phyloP scores from a whole-genome alignment of 805 yeast genomes.

The Zygosaccharomyces pseudorouxii region DNA sequence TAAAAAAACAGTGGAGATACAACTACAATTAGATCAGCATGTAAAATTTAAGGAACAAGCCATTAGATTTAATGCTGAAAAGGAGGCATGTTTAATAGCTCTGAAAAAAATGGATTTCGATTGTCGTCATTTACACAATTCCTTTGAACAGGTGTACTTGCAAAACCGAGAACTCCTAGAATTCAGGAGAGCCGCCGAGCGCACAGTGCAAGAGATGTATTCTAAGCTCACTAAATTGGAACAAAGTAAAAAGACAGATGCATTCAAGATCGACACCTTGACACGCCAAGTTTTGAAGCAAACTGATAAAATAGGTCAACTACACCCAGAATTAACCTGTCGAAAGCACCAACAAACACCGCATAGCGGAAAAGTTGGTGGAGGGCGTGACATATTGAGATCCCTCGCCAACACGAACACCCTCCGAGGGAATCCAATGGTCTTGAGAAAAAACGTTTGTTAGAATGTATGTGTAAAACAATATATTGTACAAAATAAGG shows the following conservation, averaged over 20 bases:
- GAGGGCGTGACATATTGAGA: background rate
- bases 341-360: no score
- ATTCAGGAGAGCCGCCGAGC: background rate
- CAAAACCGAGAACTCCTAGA: background rate
- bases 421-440: background rate
- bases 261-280: conserved; percentile 3
- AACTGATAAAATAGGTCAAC: background rate
- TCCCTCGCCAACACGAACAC: conserved; percentile 1
- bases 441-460: background rate
- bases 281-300: conserved; percentile 1
- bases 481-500: no score
- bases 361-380: background rate
- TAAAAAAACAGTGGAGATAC: background rate
- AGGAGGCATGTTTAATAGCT: background rate
- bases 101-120: background rate
- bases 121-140: background rate
- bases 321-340: background rate
- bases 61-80: background rate
- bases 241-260: background rate
- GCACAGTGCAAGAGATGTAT: background rate
- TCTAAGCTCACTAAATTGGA: background rate
- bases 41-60: background rate
- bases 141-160: background rate
- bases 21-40: background rate
- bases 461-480: background rate